Evolutionary conservation across 306 rosid species (phyloP).

Genomic region (Gastrolobium bilobum): DNA sequence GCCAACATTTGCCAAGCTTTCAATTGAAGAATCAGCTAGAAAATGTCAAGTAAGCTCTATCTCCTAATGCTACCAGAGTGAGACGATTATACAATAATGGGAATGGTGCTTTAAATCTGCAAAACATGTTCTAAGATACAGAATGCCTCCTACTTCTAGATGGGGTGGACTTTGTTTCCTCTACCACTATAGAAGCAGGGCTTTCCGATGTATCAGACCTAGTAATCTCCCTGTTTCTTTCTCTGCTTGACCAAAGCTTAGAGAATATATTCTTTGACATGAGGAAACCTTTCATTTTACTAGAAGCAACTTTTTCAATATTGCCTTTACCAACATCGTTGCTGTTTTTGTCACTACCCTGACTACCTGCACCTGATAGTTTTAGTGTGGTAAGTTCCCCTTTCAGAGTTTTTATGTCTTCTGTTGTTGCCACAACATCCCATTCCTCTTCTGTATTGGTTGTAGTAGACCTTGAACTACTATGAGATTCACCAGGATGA

Average conservation of each 20-base stretch:
- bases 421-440: slow-evolving; percentile 78
- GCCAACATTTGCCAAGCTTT: slow-evolving; percentile 42
- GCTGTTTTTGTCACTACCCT: slow-evolving; percentile 47
- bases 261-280: slow-evolving; percentile 80
- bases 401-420: slow-evolving; percentile 76
- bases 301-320: slow-evolving; percentile 61
- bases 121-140: slow-evolving; percentile 63
- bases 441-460: slow-evolving; percentile 91
- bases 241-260: slow-evolving; percentile 90
- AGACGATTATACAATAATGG: slow-evolving; percentile 55
- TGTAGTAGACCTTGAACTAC: slow-evolving; percentile 90
- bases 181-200: slow-evolving; percentile 79
- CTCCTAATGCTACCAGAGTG: slow-evolving; percentile 58
- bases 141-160: slow-evolving; percentile 91
- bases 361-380: slow-evolving; percentile 52
- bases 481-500: slow-evolving; percentile 78
- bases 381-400: slow-evolving; percentile 69
- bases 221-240: slow-evolving; percentile 76
- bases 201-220: slow-evolving; percentile 95
- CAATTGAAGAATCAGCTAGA: slow-evolving; percentile 50
- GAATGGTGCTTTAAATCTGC: slow-evolving; percentile 32
- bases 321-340: slow-evolving; percentile 51
- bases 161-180: slow-evolving; percentile 86
- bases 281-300: slow-evolving; percentile 69
- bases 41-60: slow-evolving; percentile 61